Evolutionary conservation across 2,329 filamentous ascomycete species (phyloP).

Genomic region (Exophiala xenobiotica): DNA sequence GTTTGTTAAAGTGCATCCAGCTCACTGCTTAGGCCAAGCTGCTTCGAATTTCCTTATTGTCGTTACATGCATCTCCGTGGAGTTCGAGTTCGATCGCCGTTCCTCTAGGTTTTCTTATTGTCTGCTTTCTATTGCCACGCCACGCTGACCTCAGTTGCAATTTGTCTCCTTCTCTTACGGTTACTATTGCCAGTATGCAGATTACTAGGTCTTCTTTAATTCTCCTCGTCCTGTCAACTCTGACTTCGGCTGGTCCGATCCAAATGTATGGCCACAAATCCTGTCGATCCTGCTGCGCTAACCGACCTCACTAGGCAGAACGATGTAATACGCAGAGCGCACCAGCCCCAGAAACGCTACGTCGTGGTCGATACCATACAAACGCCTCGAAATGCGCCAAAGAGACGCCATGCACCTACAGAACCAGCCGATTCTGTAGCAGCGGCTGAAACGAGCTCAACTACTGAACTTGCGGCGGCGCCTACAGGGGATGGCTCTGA

Average conservation of each 20-base stretch:
- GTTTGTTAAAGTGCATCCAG: background rate
- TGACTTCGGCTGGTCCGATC: constrained; percentile 28
- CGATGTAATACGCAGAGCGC: constrained; percentile 19
- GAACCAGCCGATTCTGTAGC: constrained; percentile 10
- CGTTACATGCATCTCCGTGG: background rate
- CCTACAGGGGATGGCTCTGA: constrained; percentile 23
- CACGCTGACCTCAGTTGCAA: background rate
- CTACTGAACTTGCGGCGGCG: constrained; percentile 11
- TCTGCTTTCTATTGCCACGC: background rate
- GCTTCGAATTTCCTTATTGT: background rate
- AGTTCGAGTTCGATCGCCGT: background rate
- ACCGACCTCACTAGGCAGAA: constrained; percentile 12
- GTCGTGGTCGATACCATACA: constrained; percentile 15
- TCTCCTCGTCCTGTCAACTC: constrained; percentile 15
- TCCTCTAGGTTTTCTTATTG: background rate
- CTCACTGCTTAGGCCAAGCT: background rate
- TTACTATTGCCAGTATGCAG: constrained; percentile 11
- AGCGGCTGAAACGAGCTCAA: constrained; percentile 8
- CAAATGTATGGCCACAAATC: constrained; percentile 12
- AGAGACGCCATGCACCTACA: constrained; percentile 14
- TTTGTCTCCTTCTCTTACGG: background rate
- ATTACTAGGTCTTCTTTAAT: constrained; percentile 1
- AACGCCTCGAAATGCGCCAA: background rate
- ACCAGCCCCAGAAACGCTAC: constrained; percentile 17
- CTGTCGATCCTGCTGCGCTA: background rate